These are phyloP conservation scores for Nakazawaea ishiwadae DNA, from an alignment of 805 yeast genomes.

Conservation along the genomic window DNA sequence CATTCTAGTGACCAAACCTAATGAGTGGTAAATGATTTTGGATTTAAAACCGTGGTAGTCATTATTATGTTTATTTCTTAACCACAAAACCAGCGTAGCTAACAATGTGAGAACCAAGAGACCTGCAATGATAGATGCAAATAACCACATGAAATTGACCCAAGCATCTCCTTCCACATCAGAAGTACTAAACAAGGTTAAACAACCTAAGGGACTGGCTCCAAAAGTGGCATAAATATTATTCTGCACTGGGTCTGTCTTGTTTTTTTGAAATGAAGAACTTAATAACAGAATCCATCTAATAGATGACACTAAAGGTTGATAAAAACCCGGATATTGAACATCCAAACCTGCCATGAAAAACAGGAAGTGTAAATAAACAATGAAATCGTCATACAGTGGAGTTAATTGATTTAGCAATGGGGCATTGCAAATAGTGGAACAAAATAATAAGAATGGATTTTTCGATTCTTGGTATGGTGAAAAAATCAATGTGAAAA, in stretches of 20 bases:
- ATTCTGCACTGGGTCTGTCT: conserved; percentile 1
- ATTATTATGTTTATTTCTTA: conserved; percentile 11
- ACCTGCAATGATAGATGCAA: conserved; percentile 20
- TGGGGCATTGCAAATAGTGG: conserved; percentile 55
- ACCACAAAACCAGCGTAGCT: conserved; percentile 10
- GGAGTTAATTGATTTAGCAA: conserved; percentile 55
- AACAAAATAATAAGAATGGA: conserved; percentile 46
- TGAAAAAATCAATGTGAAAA: conserved; percentile 36
- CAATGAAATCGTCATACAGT: conserved; percentile 39
- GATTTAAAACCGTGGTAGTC: conserved; percentile 14
- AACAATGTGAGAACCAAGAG: conserved; percentile 17
- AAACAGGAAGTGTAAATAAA: conserved; percentile 55
- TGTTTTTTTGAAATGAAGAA: conserved; percentile 1
- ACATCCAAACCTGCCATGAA: conserved; percentile 52
- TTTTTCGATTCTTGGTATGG: conserved; percentile 57
- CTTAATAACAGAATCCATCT: conserved; percentile 55
- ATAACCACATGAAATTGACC: conserved; percentile 39
- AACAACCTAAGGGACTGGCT: conserved; percentile 34
- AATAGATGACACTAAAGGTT: conserved; percentile 44
- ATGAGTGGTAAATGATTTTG: conserved; percentile 21
- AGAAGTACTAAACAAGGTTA: conserved; percentile 28
- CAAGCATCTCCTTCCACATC: conserved; percentile 28
- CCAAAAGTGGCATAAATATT: conserved; percentile 23
- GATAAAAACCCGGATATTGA: conserved; percentile 59
- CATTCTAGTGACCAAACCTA: conserved; percentile 30